Evolutionary conservation across 140 eudicot genomes (phyloP).

Genomic region (Flaveria floridana): DNA sequence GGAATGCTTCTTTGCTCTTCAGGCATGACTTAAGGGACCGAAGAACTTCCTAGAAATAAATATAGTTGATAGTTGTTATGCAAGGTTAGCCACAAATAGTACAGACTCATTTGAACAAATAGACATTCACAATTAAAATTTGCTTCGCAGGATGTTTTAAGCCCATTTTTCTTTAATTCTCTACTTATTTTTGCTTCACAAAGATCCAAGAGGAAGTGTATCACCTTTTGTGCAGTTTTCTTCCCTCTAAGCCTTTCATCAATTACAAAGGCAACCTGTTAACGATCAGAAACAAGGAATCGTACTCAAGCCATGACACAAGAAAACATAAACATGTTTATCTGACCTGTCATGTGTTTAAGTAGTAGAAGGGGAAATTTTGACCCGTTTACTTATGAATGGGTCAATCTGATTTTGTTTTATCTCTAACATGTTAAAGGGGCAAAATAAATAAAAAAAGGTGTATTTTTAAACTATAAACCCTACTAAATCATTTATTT

Average conservation of each 20-base stretch:
- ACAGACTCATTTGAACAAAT: not conserved
- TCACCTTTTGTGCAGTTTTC: constrained; percentile 79
- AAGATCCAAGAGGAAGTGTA: constrained; percentile 16
- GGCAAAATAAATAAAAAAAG: too few species aligned
- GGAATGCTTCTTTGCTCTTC: constrained; percentile 71
- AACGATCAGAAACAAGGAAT: constrained; percentile 21
- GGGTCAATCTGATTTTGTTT: not conserved
- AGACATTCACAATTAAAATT: not conserved
- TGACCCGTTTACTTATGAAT: not conserved
- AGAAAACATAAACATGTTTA: not conserved
- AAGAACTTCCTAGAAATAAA: constrained; percentile 63
- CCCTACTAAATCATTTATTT: too few species aligned
- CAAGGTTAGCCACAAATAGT: not conserved
- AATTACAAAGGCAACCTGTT: constrained; percentile 74
- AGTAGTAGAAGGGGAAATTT: not conserved
- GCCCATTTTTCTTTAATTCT: not conserved
- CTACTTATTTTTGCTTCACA: not conserved
- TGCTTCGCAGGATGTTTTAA: not conserved
- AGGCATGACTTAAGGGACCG: constrained; percentile 65
- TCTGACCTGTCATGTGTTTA: too few species aligned
- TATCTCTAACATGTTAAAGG: not conserved
- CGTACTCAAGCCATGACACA: constrained; percentile 16
- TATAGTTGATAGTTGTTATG: constrained; percentile 13
- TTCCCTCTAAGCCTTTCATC: constrained; percentile 84
- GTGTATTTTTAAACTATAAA: too few species aligned